phyloP scores from a whole-genome alignment of 2,329 filamentous ascomycete species.

The Xylaria sp. region DNA sequence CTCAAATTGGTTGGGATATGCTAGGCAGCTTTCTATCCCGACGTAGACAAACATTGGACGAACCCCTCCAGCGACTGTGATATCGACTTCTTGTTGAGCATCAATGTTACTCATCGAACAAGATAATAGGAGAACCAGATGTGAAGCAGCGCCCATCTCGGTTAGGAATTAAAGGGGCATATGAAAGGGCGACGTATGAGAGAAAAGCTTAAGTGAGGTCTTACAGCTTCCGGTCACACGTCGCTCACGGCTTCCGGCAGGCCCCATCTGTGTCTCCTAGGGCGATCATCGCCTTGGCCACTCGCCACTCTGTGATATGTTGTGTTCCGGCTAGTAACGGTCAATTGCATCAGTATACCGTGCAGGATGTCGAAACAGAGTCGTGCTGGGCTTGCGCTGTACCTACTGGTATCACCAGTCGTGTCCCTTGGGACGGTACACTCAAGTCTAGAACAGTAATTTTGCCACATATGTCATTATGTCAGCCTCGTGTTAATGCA shows the following conservation, averaged over 20 bases:
- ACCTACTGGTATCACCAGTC: neutral
- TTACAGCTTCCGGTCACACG: conserved; percentile 29
- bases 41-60: conserved; percentile 6
- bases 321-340: conserved; percentile 1
- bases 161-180: conserved; percentile 9
- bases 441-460: conserved; percentile 17
- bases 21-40: conserved; percentile 28
- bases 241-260: conserved; percentile 28
- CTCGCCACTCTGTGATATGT: conserved; percentile 19
- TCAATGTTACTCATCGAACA: conserved; percentile 10
- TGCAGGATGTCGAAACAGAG: conserved; percentile 23
- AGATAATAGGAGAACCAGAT: neutral
- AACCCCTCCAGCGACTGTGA: conserved; percentile 27
- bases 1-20: conserved; percentile 20
- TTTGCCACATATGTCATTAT: conserved; percentile 12
- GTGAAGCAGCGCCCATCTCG: conserved; percentile 10
- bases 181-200: conserved; percentile 17
- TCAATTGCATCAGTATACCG: conserved; percentile 8
- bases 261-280: conserved; percentile 24
- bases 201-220: conserved; percentile 20
- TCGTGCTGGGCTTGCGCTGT: conserved; percentile 21
- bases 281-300: conserved; percentile 12
- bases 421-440: conserved; percentile 2
- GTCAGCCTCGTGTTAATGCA: conserved; percentile 29
- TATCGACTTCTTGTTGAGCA: conserved; percentile 11